Evolutionary conservation across 2,329 filamentous ascomycete genomes (phyloP).

Genomic region (Drechslerella dactyloides): DNA sequence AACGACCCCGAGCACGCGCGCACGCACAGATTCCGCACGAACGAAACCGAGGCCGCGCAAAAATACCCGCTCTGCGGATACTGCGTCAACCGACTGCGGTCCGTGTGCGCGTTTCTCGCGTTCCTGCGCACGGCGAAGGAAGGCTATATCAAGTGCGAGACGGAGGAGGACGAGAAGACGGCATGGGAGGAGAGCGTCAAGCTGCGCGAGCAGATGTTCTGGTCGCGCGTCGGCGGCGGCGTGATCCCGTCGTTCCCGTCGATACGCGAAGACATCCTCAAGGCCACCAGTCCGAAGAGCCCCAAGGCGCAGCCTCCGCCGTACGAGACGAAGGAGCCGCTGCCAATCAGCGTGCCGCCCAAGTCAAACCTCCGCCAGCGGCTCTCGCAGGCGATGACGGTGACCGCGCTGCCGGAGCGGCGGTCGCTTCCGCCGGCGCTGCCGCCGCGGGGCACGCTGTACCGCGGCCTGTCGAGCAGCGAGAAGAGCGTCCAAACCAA

Average conservation of each 20-base stretch:
- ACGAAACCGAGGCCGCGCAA: conserved; percentile 83
- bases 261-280: conserved; percentile 41
- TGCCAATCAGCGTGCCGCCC: conserved; percentile 22
- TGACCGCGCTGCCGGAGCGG: conserved; percentile 23
- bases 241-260: conserved; percentile 70
- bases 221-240: conserved; percentile 88
- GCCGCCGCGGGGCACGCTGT: conserved; percentile 30
- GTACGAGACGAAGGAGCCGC: conserved; percentile 21
- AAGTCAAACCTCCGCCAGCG: conserved; percentile 38
- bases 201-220: conserved; percentile 94
- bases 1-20: conserved; percentile 74
- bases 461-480: conserved; percentile 33
- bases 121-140: conserved; percentile 91
- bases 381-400: conserved; percentile 35
- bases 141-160: conserved; percentile 85
- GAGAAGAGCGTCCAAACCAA: conserved; percentile 41
- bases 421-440: conserved; percentile 37
- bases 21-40: conserved; percentile 86
- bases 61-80: conserved; percentile 89
- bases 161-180: conserved; percentile 79
- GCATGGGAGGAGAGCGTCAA: conserved; percentile 95
- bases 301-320: conserved; percentile 12
- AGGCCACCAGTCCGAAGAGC: conserved; percentile 35
- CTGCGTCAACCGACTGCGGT: conserved; percentile 80
- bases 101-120: conserved; percentile 89